phyloP scores from a whole-genome alignment of 257 asterid species.

The Vinca minor region DNA sequence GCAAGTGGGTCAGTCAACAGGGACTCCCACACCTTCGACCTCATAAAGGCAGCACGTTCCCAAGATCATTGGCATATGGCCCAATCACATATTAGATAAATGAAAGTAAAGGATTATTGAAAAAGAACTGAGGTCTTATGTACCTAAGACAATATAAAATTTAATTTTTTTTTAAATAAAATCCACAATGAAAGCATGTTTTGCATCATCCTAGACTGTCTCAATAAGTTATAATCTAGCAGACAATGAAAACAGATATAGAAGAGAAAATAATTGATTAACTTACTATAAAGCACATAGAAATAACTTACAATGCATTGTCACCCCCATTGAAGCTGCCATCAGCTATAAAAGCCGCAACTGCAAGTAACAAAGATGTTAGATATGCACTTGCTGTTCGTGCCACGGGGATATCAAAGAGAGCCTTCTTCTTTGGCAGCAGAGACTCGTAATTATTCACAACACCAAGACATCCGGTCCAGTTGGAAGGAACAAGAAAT shows the following conservation, averaged over 20 bases:
- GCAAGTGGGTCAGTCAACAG: slow-evolving; percentile 94
- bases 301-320: slow-evolving; percentile 65
- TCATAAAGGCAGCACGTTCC: slow-evolving; percentile 85
- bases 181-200: background rate
- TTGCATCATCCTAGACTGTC: background rate
- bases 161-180: no score
- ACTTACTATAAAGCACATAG: background rate
- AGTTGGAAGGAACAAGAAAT: slow-evolving; percentile 78
- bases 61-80: slow-evolving; percentile 82
- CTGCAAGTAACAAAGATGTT: slow-evolving; percentile 56
- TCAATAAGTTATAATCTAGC: background rate
- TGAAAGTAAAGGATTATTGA: slow-evolving; percentile 79
- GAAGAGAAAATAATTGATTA: background rate
- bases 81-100: slow-evolving; percentile 79
- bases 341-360: slow-evolving; percentile 68
- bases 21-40: slow-evolving; percentile 92
- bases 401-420: slow-evolving; percentile 84
- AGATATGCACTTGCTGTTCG: slow-evolving; percentile 83
- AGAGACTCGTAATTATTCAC: slow-evolving; percentile 77
- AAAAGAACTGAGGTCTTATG: slow-evolving; percentile 86
- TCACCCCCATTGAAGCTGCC: slow-evolving; percentile 91
- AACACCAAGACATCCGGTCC: slow-evolving; percentile 94
- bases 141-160: slow-evolving; percentile 34
- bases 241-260: background rate
- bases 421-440: slow-evolving; percentile 75